Evolutionary conservation across 495 filamentous ascomycete species (phyloP).

Genomic region (Trypethelium eluteriae): DNA sequence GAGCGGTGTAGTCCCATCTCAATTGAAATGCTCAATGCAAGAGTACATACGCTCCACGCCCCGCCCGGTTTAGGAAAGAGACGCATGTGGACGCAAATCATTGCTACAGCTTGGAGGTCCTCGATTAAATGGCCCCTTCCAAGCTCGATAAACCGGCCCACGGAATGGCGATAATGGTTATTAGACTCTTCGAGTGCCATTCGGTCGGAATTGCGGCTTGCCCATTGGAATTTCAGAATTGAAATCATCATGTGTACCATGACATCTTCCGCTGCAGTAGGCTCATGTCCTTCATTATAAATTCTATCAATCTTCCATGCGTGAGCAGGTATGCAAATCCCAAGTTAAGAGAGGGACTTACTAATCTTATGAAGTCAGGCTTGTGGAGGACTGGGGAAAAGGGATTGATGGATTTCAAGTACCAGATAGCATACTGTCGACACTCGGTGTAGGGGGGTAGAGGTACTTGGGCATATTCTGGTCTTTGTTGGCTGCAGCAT

Average conservation of each 20-base stretch:
- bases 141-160: slow-evolving; percentile 59
- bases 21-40: slow-evolving; percentile 55
- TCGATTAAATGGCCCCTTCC: slow-evolving; percentile 50
- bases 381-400: slow-evolving; percentile 66
- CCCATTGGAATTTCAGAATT: slow-evolving; percentile 66
- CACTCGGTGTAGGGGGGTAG: slow-evolving; percentile 39
- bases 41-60: slow-evolving; percentile 54
- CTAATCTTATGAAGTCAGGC: slow-evolving; percentile 57
- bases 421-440: slow-evolving; percentile 59
- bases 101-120: slow-evolving; percentile 60
- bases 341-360: slow-evolving; percentile 28
- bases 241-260: slow-evolving; percentile 71
- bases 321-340: neutral
- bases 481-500: slow-evolving; percentile 36
- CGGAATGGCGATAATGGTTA: slow-evolving; percentile 65
- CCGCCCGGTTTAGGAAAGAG: slow-evolving; percentile 73
- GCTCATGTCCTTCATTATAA: slow-evolving; percentile 27
- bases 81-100: slow-evolving; percentile 62
- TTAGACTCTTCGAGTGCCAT: slow-evolving; percentile 55
- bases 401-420: slow-evolving; percentile 62
- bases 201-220: slow-evolving; percentile 50
- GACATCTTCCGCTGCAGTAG: slow-evolving; percentile 57
- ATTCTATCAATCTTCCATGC: slow-evolving; percentile 6
- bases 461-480: slow-evolving; percentile 14
- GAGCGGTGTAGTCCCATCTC: slow-evolving; percentile 68